These are phyloP conservation scores for Melastoma candidum DNA, from an alignment of 441 rosid species.

Conservation along the genomic window DNA sequence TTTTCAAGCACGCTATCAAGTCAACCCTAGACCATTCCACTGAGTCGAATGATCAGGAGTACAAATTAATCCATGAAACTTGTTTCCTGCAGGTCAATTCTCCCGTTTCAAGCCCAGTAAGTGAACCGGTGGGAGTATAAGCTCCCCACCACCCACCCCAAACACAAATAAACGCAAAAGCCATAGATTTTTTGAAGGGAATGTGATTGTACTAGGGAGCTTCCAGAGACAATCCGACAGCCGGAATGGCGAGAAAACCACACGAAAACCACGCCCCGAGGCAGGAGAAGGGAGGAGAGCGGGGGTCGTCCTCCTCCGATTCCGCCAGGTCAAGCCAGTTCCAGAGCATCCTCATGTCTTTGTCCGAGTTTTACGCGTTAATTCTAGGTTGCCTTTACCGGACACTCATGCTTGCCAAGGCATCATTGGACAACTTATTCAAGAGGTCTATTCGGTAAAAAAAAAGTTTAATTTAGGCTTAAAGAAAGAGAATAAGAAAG, in stretches of 20 bases:
- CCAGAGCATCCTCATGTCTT: neutral
- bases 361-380: constrained; percentile 1
- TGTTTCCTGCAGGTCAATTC: constrained; percentile 31
- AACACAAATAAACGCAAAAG: constrained; percentile 1
- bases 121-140: constrained; percentile 56
- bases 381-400: constrained; percentile 2
- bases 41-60: neutral
- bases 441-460: neutral
- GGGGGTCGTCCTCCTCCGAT: neutral
- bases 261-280: neutral
- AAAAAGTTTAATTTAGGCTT: no score
- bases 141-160: constrained; percentile 9
- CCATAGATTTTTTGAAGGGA: constrained; percentile 23
- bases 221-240: constrained; percentile 11
- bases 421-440: neutral
- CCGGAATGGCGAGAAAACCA: constrained; percentile 2
- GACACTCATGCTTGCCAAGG: constrained; percentile 2
- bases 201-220: constrained; percentile 29
- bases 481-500: no score
- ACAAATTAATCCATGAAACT: constrained; percentile 4
- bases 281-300: neutral
- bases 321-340: neutral
- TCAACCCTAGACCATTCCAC: no score
- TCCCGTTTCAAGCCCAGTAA: constrained; percentile 33
- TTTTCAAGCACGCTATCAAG: no score